A percentile compares a stretch with the other conserved stretches of the same genome.
phyloP scores from a whole-genome alignment of 2,329 filamentous ascomycete species.

The Aspergillus sp. region DNA sequence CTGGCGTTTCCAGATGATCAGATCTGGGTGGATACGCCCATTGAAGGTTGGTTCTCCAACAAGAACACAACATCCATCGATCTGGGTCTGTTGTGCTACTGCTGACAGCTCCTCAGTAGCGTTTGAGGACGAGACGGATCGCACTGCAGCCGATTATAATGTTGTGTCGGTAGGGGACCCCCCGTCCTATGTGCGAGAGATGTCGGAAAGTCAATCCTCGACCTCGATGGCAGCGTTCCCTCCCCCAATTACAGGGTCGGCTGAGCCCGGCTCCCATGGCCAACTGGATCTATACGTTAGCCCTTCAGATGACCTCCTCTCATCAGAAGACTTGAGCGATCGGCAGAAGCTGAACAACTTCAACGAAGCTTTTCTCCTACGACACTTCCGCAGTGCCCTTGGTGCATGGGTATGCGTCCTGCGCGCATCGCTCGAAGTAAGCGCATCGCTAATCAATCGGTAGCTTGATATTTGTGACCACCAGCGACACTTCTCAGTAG shows the following conservation, averaged over 20 bases:
- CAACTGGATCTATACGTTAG: constrained; percentile 11
- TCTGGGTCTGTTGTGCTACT: background rate
- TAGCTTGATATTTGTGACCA: constrained; percentile 35
- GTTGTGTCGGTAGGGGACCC: constrained; percentile 23
- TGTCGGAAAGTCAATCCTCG: constrained; percentile 25
- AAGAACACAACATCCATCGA: too few species aligned
- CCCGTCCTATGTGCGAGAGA: constrained; percentile 18
- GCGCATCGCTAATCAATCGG: constrained; percentile 9
- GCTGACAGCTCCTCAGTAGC: constrained; percentile 21
- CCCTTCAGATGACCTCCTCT: constrained; percentile 18
- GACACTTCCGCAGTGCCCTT: constrained; percentile 32
- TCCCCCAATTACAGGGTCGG: constrained; percentile 4
- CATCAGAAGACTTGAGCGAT: constrained; percentile 19
- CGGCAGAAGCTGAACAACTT: constrained; percentile 25
- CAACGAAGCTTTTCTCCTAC: constrained; percentile 34
- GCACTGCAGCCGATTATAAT: constrained; percentile 34
- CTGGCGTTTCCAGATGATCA: constrained; percentile 33
- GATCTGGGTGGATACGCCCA: constrained; percentile 30
- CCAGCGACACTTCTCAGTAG: constrained; percentile 29
- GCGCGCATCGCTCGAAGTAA: background rate
- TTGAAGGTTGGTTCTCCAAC: constrained; percentile 24
- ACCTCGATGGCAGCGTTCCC: constrained; percentile 25
- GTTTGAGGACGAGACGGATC: constrained; percentile 37
- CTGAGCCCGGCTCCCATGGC: constrained; percentile 8
- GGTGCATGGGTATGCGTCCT: constrained; percentile 35